Conservation (phyloP, 306 rosid genomes). For the Heteromeles arbutifolia region DNA sequence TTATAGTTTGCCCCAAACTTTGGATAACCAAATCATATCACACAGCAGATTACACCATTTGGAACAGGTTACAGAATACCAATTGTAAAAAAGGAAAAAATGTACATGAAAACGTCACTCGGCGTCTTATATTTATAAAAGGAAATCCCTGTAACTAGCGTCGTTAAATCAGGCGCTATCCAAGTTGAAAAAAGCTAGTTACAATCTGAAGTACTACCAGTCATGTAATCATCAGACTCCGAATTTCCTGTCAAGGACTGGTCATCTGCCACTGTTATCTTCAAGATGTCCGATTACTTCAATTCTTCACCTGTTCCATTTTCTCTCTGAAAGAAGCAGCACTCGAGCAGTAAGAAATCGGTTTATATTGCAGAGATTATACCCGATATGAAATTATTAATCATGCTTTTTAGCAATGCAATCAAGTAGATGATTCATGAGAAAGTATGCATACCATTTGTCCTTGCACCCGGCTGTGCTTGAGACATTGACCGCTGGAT, state of each 20-base stretch:
- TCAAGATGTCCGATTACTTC: constrained; percentile 17
- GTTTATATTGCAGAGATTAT: background rate
- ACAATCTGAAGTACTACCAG: constrained; percentile 29
- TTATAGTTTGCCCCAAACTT: constrained; percentile 29
- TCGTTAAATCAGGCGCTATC: constrained; percentile 14
- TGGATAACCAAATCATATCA: constrained; percentile 25
- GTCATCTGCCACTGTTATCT: constrained; percentile 21
- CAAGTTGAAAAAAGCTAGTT: constrained; percentile 14
- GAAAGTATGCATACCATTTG: constrained; percentile 31
- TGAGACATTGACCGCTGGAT: constrained; percentile 53
- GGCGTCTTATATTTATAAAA: constrained; percentile 19
- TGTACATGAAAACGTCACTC: constrained; percentile 49
- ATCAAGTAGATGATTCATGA: background rate
- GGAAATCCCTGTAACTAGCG: background rate
- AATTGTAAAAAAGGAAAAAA: constrained; percentile 2
- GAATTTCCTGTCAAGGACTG: constrained; percentile 15
- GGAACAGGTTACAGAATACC: constrained; percentile 9
- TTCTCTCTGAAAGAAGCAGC: constrained; percentile 64
- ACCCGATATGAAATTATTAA: background rate
- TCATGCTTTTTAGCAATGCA: background rate
- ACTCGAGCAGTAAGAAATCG: constrained; percentile 23
- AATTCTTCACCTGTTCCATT: constrained; percentile 68
- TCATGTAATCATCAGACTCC: constrained; percentile 27
- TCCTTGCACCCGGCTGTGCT: constrained; percentile 57
- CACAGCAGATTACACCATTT: constrained; percentile 23